Evolutionary conservation across 108 stramenopile species (phyloP), one percentile per base, ranked within the genome.

Genomic region (Nitzschia sp.): DNA sequence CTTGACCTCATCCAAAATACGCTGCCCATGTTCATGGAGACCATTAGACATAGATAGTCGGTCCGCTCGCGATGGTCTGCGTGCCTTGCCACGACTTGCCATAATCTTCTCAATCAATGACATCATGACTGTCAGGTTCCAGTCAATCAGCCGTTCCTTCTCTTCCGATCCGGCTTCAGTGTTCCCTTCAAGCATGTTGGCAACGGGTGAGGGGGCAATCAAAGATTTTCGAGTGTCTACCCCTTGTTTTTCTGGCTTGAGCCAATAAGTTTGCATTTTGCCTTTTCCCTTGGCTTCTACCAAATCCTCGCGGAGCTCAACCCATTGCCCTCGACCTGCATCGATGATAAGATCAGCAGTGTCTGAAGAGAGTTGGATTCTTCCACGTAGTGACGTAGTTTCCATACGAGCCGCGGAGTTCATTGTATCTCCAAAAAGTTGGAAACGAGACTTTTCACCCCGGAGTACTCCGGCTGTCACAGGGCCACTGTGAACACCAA

Each of bases 261-360:
- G 41, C 83, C 83, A 83, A 25, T 56, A 67, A 24, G 66, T 67
- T 43, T 67, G 66, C 0, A 87, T 21, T 53, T 53, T 53, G 22
- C 86, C 86, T 58, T 87, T 87, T 19, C 86, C 86, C 43, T 86
- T 86, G 5, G 78, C 83, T n/a, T 62, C 24, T 0, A 87, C 72
- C 17, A 69, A 42, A 37, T 52, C 57, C 24, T 82, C 73, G 15
- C 86, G 51, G 8, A 67, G 65, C 3, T 53, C 42, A 37, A 85
- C 41, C 82, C 78, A 82, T 25, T 78, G 51, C 24, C 20, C 71
- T 43, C 71, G 73, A 0, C 80, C 80, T 9, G 61, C 80, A 11
- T 20, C 12, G 43, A 44, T 44, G 1, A 86, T 26, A 26, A 79
- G 55, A 9, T 75, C 60, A 34, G 81, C 81, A 37, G 82, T 83